Percentiles rank a stretch among this genome's conserved stretches.
phyloP scores from a whole-genome alignment of 148 eudicot genomes.

The Nepenthes gracilis region DNA sequence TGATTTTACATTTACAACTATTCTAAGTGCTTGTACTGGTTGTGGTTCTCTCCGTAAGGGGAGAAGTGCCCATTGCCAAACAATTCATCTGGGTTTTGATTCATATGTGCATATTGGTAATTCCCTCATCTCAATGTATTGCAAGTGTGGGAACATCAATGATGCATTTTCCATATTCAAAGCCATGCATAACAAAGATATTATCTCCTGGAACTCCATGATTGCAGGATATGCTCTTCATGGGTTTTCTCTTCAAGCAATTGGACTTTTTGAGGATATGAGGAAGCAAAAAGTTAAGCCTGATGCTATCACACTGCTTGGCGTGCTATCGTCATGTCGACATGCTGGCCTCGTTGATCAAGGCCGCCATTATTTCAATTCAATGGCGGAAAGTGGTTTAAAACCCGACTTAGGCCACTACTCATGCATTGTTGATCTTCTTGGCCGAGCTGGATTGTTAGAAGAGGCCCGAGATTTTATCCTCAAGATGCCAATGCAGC shows the following conservation, averaged over 20 bases:
- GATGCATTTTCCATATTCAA: slow-evolving; percentile 24
- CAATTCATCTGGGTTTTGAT: slow-evolving; percentile 24
- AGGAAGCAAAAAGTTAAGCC: slow-evolving; percentile 18
- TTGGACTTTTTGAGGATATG: slow-evolving; percentile 26
- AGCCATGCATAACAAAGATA: slow-evolving; percentile 21
- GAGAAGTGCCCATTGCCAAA: slow-evolving; percentile 24
- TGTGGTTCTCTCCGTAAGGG: slow-evolving; percentile 33
- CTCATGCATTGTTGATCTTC: slow-evolving; percentile 44
- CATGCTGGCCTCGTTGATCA: slow-evolving; percentile 36
- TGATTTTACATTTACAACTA: slow-evolving; percentile 26
- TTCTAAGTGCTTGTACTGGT: slow-evolving; percentile 25
- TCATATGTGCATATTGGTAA: slow-evolving; percentile 25
- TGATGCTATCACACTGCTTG: slow-evolving; percentile 27
- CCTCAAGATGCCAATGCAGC: slow-evolving; percentile 24
- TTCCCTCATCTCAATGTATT: slow-evolving; percentile 39
- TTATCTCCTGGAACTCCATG: slow-evolving; percentile 40
- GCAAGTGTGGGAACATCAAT: slow-evolving; percentile 32
- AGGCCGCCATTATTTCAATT: slow-evolving; percentile 23
- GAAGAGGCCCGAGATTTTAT: slow-evolving; percentile 24
- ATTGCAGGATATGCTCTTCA: slow-evolving; percentile 32
- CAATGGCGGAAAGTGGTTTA: slow-evolving; percentile 19
- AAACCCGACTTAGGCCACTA: slow-evolving; percentile 25
- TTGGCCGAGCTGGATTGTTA: slow-evolving; percentile 28
- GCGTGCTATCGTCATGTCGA: slow-evolving; percentile 33
- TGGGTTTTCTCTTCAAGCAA: slow-evolving; percentile 27